Base-by-base conservation (phyloP, 306 rosid species). In the Malus orientalis region DNA sequence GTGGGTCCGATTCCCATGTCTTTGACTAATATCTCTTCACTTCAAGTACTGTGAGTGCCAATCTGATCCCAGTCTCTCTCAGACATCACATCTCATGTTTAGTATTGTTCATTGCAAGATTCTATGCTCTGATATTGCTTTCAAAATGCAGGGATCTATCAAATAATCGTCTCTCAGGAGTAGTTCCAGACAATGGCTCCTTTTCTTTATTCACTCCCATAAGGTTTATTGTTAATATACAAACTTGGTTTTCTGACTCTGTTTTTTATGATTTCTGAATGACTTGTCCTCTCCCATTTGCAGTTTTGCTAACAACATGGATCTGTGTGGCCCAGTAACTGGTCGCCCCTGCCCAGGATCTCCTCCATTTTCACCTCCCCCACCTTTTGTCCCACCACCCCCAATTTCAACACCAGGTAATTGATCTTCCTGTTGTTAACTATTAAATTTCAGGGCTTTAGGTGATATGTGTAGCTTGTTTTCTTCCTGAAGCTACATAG, bases 281-380 rank as follows among this genome's bases (percentile, higher is more conserved):
- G 19, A 47, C 23, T 44, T 44, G 76, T n/a, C 47, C 65, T 75
- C 30, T 57, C 42, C 45, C 80, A 22, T 67, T 75, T 85, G 81
- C 93, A 96, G 99, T 96, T 96, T 92, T 91, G 96, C 98, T 44
- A 96, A 92, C 84, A 96, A 96, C 87, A 45, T 87, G 91, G 87
- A 40, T 85, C 91, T 96, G 18, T 96, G 99, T 80, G 99, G 99
- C 71, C 99, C 98, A n/a, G 99, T 96, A 36, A 91, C 99, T 68
- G 97, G 97, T 60, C 98, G 72, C 58, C 99, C 99, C 30, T 96
- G 99, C 88, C 99, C 99, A 22, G 98, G 98, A 74, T 92, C 99
- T 69, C 99, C 99, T 59, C 99, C 99, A 74, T 96, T 96, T 84
- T 92, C 99, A 71, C 99, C 99, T 68, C 99, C 99, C 78, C 99